Base-by-base conservation (phyloP, 2,329 filamentous ascomycete genomes). In the Aspergillus chevalieri region DNA sequence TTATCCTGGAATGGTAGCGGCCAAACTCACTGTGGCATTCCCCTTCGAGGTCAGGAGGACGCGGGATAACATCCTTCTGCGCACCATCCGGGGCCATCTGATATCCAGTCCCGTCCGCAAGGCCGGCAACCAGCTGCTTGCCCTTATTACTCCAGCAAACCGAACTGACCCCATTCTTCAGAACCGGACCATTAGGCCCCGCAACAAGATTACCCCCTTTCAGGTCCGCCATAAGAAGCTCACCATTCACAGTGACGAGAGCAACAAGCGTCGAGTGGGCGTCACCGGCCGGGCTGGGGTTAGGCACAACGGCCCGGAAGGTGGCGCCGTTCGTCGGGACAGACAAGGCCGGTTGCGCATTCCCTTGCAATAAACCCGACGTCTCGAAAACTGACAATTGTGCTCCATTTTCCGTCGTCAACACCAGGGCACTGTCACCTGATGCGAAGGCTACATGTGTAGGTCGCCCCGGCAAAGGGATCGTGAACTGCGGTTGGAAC, bases 71-170 rank as follows among this genome's bases (percentile, higher is more conserved):
- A 33, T 79, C 90, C 70, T 92, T 93, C 24, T 81, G 77, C 38
- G 79, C 79, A 43, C 92, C 92, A 59, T 89, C 82, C 0, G 87
- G 88, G 6, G 87, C 89, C 80, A 97, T 85, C 67, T 96, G 91
- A 49, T 81, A 80, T 47, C 86, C 84, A 10, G 83, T 84, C 50
- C 93, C 93, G 69, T 96, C 83, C 6, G 78, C 83, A 58, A 93
- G 76, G 14, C 94, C 93, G 57, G 89, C 91, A 42, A 95, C 85
- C 41, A 98, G 76, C 65, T 97, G 92, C 67, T 95, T 98, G 43
- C 93, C 93, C 65, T 85, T 89, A 52, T 83, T 86, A 67, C 93
- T 98, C 93, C 94, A 98, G 49, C 87, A 85, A 5, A 89, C 80
- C 61, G 87, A 93, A 64, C 85, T 90, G 24, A 95, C 91, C 44